Percentiles rank a stretch among this genome's conserved stretches.
Evolutionary conservation across 176 grass and related monocot genomes (phyloP).

Genomic region (Triticum urartu): DNA sequence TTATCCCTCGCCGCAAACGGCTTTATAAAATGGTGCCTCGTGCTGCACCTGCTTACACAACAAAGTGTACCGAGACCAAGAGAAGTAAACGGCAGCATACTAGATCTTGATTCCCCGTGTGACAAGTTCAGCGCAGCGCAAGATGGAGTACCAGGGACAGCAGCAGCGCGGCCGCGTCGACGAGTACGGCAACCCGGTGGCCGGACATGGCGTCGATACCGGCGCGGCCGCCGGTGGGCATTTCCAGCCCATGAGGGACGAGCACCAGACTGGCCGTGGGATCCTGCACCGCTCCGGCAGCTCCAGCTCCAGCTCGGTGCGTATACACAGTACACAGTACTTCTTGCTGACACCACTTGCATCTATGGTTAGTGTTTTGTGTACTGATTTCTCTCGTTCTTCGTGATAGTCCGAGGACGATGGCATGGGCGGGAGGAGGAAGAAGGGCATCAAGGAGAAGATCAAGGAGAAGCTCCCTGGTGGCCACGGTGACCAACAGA

Average conservation of each 20-base stretch:
- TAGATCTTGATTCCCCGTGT: neutral
- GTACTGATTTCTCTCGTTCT: neutral
- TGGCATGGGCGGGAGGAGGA: slow-evolving; percentile 8
- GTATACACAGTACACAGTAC: neutral
- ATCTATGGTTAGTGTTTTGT: neutral
- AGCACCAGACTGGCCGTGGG: neutral
- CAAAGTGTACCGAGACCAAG: neutral
- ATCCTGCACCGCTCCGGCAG: slow-evolving; percentile 15
- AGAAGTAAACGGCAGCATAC: neutral
- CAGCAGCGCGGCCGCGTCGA: slow-evolving; percentile 13
- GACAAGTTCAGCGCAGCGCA: neutral
- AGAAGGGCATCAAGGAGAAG: slow-evolving; percentile 17
- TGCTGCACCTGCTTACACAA: neutral
- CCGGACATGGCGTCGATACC: neutral
- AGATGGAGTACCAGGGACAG: slow-evolving; percentile 18
- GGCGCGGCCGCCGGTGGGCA: neutral
- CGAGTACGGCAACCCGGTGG: slow-evolving; percentile 13
- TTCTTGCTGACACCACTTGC: neutral
- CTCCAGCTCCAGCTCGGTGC: slow-evolving; percentile 9
- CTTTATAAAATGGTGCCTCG: neutral
- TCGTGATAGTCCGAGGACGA: neutral
- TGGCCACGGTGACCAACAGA: neutral
- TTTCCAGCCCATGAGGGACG: neutral
- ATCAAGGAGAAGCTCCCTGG: slow-evolving; percentile 14
- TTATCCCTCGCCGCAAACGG: neutral